These are phyloP conservation scores for Bryoerythrophyllum caledonicum DNA, from an alignment of 225 moss, liverwort and hornwort genomes.

Conservation along the genomic window DNA sequence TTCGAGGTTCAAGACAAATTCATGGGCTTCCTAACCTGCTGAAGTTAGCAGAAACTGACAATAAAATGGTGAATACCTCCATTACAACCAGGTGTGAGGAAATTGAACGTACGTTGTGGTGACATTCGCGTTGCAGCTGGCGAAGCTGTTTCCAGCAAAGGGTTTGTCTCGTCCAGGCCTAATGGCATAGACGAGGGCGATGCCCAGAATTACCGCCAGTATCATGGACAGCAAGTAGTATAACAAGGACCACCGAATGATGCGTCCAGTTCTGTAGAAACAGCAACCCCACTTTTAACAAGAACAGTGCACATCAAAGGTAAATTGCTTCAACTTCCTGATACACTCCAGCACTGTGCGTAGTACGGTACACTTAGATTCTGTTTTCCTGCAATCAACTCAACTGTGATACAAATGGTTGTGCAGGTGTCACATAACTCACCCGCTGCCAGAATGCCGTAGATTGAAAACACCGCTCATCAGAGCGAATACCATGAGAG, in stretches of 20 bases:
- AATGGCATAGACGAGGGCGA: constrained; percentile 71
- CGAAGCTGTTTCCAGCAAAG: constrained; percentile 43
- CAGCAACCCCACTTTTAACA: constrained; percentile 25
- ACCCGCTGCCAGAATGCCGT: constrained; percentile 66
- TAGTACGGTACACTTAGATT: not conserved
- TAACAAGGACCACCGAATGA: constrained; percentile 81
- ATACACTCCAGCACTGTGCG: not conserved
- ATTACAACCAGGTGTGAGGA: not conserved
- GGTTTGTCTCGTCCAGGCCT: constrained; percentile 70
- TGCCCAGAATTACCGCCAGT: constrained; percentile 80
- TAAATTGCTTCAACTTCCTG: not conserved
- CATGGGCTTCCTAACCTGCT: no score
- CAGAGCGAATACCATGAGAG: constrained; percentile 78
- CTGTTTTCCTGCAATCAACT: not conserved
- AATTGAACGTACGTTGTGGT: constrained; percentile 48
- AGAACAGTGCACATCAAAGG: no score
- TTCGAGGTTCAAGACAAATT: no score
- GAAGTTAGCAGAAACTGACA: no score
- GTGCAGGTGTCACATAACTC: not conserved
- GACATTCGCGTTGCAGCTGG: constrained; percentile 46
- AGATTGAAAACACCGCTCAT: constrained; percentile 89
- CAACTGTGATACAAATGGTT: not conserved
- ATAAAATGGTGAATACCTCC: no score
- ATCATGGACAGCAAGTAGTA: constrained; percentile 91
- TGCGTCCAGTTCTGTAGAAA: constrained; percentile 72